Conservation (phyloP, 805 yeast genomes). For the Scheffersomyces stipitis region DNA sequence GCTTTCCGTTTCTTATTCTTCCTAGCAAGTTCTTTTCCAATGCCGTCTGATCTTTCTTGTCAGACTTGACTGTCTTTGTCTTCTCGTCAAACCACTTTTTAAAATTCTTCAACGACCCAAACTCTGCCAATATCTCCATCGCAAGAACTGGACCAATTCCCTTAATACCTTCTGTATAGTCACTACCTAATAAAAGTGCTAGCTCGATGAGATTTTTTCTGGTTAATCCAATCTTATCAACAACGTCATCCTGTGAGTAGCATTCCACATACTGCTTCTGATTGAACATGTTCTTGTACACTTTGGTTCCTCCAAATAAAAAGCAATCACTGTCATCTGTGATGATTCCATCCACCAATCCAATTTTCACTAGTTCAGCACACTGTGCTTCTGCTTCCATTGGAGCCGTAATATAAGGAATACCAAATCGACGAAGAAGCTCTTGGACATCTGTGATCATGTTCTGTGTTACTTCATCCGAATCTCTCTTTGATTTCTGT, state of each 20-base stretch:
- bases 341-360: slow-evolving; percentile 88
- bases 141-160: slow-evolving; percentile 95
- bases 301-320: slow-evolving; percentile 80
- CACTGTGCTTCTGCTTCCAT: slow-evolving; percentile 99
- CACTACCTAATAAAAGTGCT: slow-evolving; percentile 88
- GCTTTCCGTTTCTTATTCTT: slow-evolving; percentile 52
- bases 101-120: slow-evolving; percentile 47
- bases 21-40: slow-evolving; percentile 60
- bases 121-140: slow-evolving; percentile 86
- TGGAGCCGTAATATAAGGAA: slow-evolving; percentile 94
- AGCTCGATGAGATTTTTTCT: slow-evolving; percentile 69
- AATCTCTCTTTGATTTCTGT: slow-evolving; percentile 72
- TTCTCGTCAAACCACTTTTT: slow-evolving; percentile 58
- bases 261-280: slow-evolving; percentile 91
- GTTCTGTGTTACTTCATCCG: slow-evolving; percentile 83
- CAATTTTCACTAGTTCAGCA: slow-evolving; percentile 68
- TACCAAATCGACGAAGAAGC: slow-evolving; percentile 80
- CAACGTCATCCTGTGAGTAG: slow-evolving; percentile 62
- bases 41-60: slow-evolving; percentile 41
- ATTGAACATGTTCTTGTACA: slow-evolving; percentile 91
- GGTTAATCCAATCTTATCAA: slow-evolving; percentile 60
- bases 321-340: slow-evolving; percentile 98
- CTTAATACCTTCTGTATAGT: slow-evolving; percentile 88
- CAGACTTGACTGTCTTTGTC: slow-evolving; percentile 38
- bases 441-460: slow-evolving; percentile 94